Evolutionary conservation across 2,329 filamentous ascomycete genomes (phyloP).

Genomic region (Cadophora malorum): DNA sequence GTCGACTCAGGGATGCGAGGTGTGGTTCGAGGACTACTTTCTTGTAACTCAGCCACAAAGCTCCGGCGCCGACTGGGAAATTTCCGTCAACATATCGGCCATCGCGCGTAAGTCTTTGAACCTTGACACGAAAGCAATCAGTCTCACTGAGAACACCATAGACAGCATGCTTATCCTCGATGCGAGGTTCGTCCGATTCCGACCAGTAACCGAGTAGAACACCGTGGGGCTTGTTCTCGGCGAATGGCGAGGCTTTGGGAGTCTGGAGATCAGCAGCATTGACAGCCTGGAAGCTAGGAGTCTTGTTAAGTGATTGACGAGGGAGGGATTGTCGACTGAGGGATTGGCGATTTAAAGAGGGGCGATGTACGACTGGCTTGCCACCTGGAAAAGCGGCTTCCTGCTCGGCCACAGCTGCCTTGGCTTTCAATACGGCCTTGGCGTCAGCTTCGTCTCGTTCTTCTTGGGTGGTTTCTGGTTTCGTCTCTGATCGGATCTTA

Average conservation of each 20-base stretch:
- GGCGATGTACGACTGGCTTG: conserved; percentile 38
- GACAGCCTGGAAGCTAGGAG: conserved; percentile 40
- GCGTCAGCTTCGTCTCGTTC: conserved; percentile 35
- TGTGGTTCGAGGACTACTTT: conserved; percentile 65
- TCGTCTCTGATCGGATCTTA: conserved; percentile 55
- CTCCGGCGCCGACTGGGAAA: conserved; percentile 65
- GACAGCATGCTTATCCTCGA: conserved; percentile 64
- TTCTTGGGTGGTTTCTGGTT: conserved; percentile 34
- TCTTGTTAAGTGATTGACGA: conserved; percentile 38
- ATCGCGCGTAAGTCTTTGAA: conserved; percentile 65
- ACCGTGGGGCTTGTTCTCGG: conserved; percentile 38
- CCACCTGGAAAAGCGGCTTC: conserved; percentile 31
- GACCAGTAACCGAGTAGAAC: conserved; percentile 64
- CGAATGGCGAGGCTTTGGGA: conserved; percentile 37
- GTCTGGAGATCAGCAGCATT: conserved; percentile 38
- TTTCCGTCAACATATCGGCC: conserved; percentile 64
- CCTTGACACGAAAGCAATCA: conserved; percentile 69
- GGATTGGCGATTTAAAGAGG: conserved; percentile 30
- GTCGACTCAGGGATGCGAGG: conserved; percentile 55
- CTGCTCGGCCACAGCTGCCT: conserved; percentile 34
- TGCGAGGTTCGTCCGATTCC: conserved; percentile 55
- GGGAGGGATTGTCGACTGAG: conserved; percentile 37
- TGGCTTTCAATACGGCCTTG: conserved; percentile 40
- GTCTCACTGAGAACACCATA: conserved; percentile 67
- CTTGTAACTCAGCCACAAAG: conserved; percentile 67